Base-by-base conservation (phyloP, 257 asterid genomes). In the Nicotiana noctiflora region DNA sequence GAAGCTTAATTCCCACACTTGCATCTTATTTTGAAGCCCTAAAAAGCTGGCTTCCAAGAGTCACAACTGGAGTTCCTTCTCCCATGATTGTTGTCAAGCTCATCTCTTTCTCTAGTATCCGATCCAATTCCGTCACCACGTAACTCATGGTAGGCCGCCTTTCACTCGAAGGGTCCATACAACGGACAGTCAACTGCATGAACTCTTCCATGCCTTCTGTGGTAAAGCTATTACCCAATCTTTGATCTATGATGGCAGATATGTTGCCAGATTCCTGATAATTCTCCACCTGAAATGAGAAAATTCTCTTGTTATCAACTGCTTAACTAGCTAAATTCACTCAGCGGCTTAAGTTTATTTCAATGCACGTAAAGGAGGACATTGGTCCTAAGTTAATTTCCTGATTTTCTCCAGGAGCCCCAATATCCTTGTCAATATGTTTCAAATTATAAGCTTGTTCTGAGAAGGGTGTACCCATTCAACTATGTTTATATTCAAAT, bases 41-140 rank as follows among this genome's bases (percentile, higher is more conserved):
- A 83, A 94, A 94, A 84, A 92, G 98, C 85, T 94, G 97, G 90
- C 98, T 94, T 82, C 97, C 98, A 23, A 91, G 92, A 18, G 87
- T 90, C 81, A 94, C 98, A 77, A 88, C 95, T 3, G 98, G 97
- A 83, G 97, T 91, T 75, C 97, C 98, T 89, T 89, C 97, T 82
- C 97, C 98, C 98, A 92, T 90, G 81, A 94, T 91, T 15, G 97
- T 92, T 51, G 98, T 93, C 90, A 92, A 84, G 90, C 93, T 91
- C 97, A 89, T 92, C 88, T 92, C 97, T 86, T 94, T 91, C 85
- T 94, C 97, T 2, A 92, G 94, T 81, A 94, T 90, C 14, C 97
- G 91, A 75, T 94, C 97, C 1, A 94, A 87, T 84, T 94, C 98
- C n/a, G 79, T 76, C 56, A 90, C 97, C 83, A 90, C 95, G 60